A percentile compares a stretch with the other conserved stretches of the same genome.
Conservation (phyloP, 768 basidiomycete species). For the Cyathus striatus region DNA sequence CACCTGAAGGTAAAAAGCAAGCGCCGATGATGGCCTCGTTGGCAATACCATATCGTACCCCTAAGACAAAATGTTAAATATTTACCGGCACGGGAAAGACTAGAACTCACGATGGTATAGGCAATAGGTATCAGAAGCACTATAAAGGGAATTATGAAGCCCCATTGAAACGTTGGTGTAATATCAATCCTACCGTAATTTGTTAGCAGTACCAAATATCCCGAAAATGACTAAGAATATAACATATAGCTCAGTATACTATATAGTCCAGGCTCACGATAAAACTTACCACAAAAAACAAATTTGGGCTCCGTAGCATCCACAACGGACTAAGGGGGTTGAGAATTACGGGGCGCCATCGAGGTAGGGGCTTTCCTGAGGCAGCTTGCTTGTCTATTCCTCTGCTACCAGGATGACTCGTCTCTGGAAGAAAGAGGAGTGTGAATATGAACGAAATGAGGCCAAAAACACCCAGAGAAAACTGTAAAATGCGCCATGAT, state of each 20-base stretch:
- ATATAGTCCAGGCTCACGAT: no score
- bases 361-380: no score
- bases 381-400: background rate
- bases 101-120: slow-evolving; percentile 26
- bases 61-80: slow-evolving; percentile 12
- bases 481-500: slow-evolving; percentile 58
- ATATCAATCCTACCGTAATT: no score
- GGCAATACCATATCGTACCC: slow-evolving; percentile 43
- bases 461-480: slow-evolving; percentile 29
- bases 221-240: no score
- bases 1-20: slow-evolving; percentile 43
- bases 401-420: slow-evolving; percentile 19
- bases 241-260: no score
- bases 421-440: slow-evolving; percentile 45
- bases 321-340: slow-evolving; percentile 51
- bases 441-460: slow-evolving; percentile 30
- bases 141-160: no score
- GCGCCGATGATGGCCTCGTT: slow-evolving; percentile 46
- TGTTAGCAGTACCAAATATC: no score
- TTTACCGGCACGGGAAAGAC: background rate
- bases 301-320: slow-evolving; percentile 50
- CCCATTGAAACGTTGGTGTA: no score
- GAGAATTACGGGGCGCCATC: slow-evolving; percentile 40
- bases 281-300: slow-evolving; percentile 43
- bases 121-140: slow-evolving; percentile 50